phyloP scores from a whole-genome alignment of 1,284 basidiomycete species.

The Fomitopsis palustris region DNA sequence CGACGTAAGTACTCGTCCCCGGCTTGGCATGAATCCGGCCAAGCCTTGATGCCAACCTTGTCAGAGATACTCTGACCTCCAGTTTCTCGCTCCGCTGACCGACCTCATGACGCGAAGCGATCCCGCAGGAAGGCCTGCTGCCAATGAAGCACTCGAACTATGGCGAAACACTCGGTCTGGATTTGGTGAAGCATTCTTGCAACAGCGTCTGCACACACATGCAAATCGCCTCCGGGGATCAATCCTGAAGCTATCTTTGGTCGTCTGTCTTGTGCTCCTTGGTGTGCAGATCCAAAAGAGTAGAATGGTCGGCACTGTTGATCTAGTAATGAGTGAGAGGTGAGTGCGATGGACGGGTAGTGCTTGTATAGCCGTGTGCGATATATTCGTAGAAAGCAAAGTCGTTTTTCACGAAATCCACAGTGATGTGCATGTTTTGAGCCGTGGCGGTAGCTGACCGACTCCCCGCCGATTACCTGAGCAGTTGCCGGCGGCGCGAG shows the following conservation, averaged over 20 bases:
- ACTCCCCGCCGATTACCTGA: no score
- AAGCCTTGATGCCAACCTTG: neutral
- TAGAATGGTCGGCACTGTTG: no score
- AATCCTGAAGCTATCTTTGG: neutral
- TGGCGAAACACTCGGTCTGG: neutral
- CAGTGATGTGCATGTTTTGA: no score
- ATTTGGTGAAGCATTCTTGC: neutral
- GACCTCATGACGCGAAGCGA: neutral
- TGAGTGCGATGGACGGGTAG: no score
- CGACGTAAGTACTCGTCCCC: neutral
- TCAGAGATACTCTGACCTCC: neutral
- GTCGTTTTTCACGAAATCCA: no score
- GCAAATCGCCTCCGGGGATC: neutral
- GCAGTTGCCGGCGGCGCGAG: neutral
- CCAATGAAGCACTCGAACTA: neutral
- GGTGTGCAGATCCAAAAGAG: neutral
- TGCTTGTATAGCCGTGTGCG: no score
- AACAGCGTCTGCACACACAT: neutral
- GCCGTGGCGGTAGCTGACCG: no score
- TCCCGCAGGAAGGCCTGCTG: neutral
- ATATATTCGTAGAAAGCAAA: no score
- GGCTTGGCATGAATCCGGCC: neutral
- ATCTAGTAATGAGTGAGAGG: neutral
- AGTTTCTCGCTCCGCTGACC: neutral
- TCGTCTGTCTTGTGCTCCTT: neutral